Evolutionary conservation across 1,139 yeast genomes (phyloP), one percentile per base, ranked within the genome.

Genomic region (Candida sojae): DNA sequence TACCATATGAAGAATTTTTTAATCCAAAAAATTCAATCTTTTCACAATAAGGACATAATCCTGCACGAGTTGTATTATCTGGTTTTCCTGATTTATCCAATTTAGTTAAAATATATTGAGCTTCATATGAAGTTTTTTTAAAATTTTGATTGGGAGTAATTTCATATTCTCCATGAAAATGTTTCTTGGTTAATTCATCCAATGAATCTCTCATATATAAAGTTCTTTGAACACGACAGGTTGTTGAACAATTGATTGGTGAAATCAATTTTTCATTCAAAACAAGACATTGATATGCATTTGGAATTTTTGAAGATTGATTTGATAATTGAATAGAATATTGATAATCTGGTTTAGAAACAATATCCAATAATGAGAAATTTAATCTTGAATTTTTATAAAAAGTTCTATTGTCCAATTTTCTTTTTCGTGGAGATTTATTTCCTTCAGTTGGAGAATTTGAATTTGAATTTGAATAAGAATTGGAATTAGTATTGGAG

Each of bases 1-100:
- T 63, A 6, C 70, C 60, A 51, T 68, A 69, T 33, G 67, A 63
- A 1, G 70, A 63, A 53, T 67, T 68, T 51, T 69, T 68, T 51
- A 66, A 65, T 1, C 71, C 68, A 25, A 66, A 56, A 47, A 69
- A 68, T 49, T 62, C 64, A 28, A 67, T 62, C 32, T 56, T 55
- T 36, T 58, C 59, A 47, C 73, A 69, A 47, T 66, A 69, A 0
- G 72, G 66, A 57, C 73, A 69, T 46, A 67, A 50, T 35, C 73
- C 74, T 42, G 71, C 50, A 2, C 57, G 45, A 3, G 57, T 53
- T 12, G 57, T 51, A 39, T 52, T 53, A 44, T 53, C 57, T 3
- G 56, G 52, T 41, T 51, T 48, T 5, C 56, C 52, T 31, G 28
- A 36, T 23, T 35, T 31, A 33, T 49, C 51, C n/a, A 51, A 43